These are phyloP conservation scores for Beauveria bassiana DNA, from an alignment of 2,329 filamentous ascomycete species.

Conservation along the genomic window DNA sequence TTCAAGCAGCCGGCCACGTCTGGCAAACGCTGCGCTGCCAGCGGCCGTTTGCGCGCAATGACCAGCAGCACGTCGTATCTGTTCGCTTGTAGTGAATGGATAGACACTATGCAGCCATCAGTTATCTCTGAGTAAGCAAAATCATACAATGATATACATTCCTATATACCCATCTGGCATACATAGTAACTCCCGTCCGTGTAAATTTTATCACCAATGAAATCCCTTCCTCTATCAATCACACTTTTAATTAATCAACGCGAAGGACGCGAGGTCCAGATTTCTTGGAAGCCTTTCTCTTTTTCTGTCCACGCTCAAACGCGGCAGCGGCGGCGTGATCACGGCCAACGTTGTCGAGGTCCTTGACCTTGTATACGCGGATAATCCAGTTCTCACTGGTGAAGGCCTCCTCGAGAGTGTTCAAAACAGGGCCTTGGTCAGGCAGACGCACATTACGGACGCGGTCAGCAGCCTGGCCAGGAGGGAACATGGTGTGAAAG, in stretches of 20 bases:
- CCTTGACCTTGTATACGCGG: constrained; percentile 99
- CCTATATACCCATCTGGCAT: constrained; percentile 22
- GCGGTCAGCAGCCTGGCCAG: constrained; percentile 82
- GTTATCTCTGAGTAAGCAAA: constrained; percentile 15
- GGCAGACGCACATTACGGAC: constrained; percentile 77
- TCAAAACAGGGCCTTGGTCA: constrained; percentile 75
- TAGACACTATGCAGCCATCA: not conserved
- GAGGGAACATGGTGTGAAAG: constrained; percentile 84
- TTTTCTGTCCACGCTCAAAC: constrained; percentile 76
- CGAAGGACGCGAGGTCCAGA: constrained; percentile 64
- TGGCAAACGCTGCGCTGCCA: not conserved
- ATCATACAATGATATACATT: constrained; percentile 22
- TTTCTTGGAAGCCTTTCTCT: constrained; percentile 67
- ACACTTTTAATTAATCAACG: constrained; percentile 49
- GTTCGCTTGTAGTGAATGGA: not conserved
- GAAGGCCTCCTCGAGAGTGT: constrained; percentile 90
- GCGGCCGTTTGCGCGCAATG: constrained; percentile 1
- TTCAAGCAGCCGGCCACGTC: not conserved
- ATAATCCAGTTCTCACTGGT: constrained; percentile 99
- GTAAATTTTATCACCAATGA: constrained; percentile 7
- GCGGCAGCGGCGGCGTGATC: constrained; percentile 65
- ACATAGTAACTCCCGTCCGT: constrained; percentile 24
- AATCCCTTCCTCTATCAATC: constrained; percentile 1
- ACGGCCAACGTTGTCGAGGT: constrained; percentile 89
- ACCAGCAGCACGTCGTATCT: not conserved